Conservation (phyloP, 495 filamentous ascomycete genomes). For the Penicillium samsonianum region DNA sequence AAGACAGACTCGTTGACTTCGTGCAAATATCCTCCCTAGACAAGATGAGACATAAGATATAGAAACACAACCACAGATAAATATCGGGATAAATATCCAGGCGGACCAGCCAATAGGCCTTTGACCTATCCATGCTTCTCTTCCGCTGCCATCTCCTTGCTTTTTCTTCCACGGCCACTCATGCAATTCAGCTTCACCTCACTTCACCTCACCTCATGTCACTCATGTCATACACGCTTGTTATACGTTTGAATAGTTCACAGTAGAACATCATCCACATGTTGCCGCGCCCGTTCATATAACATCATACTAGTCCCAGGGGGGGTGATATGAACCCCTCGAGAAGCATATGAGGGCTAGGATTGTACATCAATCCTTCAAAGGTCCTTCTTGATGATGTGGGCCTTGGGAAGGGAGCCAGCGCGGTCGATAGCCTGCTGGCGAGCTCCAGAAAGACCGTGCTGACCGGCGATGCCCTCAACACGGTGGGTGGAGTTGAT, state of each 20-base stretch:
- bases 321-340: neutral
- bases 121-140: slow-evolving; percentile 8
- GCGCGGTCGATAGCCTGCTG: slow-evolving; percentile 42
- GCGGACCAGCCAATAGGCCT: slow-evolving; percentile 12
- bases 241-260: slow-evolving; percentile 5
- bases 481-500: slow-evolving; percentile 94
- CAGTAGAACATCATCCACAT: slow-evolving; percentile 3
- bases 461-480: slow-evolving; percentile 79
- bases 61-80: slow-evolving; percentile 17
- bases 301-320: neutral
- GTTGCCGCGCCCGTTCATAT: neutral
- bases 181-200: neutral
- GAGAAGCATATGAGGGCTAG: slow-evolving; percentile 1
- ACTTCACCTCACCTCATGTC: slow-evolving; percentile 6
- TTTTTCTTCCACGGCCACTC: neutral
- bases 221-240: slow-evolving; percentile 8
- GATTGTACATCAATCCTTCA: slow-evolving; percentile 18
- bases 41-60: neutral
- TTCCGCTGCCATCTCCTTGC: neutral
- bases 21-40: neutral
- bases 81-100: neutral
- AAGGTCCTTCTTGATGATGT: slow-evolving; percentile 41
- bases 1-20: slow-evolving; percentile 17
- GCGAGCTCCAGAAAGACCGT: slow-evolving; percentile 70
- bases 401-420: slow-evolving; percentile 44